Evolutionary conservation across 2,329 filamentous ascomycete species (phyloP), one percentile per base, ranked within the genome.

Genomic region (Curvularia lunata): DNA sequence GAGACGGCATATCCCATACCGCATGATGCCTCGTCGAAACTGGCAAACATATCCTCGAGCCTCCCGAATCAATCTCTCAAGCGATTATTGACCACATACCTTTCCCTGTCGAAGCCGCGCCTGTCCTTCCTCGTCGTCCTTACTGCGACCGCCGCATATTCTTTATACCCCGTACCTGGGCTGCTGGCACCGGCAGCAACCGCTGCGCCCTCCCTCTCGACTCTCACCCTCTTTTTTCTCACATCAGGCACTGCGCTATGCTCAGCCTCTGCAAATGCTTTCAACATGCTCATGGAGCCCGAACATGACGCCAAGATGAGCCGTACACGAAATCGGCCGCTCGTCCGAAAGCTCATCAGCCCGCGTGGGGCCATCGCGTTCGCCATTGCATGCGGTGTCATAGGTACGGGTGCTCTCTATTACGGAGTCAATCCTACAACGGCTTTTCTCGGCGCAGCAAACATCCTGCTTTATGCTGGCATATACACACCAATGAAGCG

Each of bases 261-360:
- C 75, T 91, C 87, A n/a, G 92, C 93, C 42, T 91, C 90, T 58
- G 95, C 95, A 42, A 99, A 99, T 75, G 87, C 95, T 1, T 83
- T 98, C 65, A 99, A 99, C 78, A 99, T 99, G 95, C 87, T 97
- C 57, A 92, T 97, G 78, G 95, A 99, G 78, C 91, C 88, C 9
- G 84, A 88, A 58, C 93, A 93, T 72, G 95, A 99, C 76, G 91
- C 92, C 45, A 87, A 90, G 70, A 99, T 99, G 95, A 88, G 86
- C 34, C 87, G 95, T n/a, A 99, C 95, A 2, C 86, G 91, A 27
- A 97, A 97, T 68, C 82, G 95, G 4, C 95, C 95, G 0, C 82
- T 99, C 0, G 95, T 97, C 3, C 86, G 95, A 47, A 87, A 87
- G 7, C 85, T 99, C 1, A 82, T 99, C 40, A 88, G 87, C 34